Percentiles rank a stretch among this genome's conserved stretches.
phyloP scores from a whole-genome alignment of 352 stramenopile genomes.

The Phytophthora cryptogea region DNA sequence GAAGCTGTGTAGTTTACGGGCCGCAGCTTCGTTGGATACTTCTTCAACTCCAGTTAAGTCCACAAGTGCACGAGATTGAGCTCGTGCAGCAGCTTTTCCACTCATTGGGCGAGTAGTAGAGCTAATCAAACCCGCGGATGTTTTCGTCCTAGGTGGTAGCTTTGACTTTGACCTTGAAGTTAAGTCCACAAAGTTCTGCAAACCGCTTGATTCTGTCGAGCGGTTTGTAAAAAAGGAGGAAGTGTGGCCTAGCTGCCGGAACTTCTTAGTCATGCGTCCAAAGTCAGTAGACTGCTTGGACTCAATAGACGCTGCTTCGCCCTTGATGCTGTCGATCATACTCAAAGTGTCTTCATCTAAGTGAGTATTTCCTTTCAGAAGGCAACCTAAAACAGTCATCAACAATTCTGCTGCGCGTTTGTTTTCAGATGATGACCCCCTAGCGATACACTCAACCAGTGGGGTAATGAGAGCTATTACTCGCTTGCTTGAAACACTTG shows the following conservation, averaged over 20 bases:
- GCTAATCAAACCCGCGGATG: conserved; percentile 18
- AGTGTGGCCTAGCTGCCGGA: conserved; percentile 59
- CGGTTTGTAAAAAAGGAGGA: conserved; percentile 62
- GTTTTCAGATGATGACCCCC: conserved; percentile 52
- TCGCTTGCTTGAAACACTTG: conserved; percentile 53
- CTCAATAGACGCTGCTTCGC: conserved; percentile 49
- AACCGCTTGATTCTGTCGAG: conserved; percentile 14
- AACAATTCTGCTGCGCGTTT: conserved; percentile 67
- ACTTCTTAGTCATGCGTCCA: conserved; percentile 62
- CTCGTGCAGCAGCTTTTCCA: conserved; percentile 59
- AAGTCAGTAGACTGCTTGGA: conserved; percentile 76
- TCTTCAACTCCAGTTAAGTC: conserved; percentile 53
- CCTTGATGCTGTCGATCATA: conserved; percentile 60
- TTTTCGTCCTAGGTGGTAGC: conserved; percentile 16
- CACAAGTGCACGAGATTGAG: conserved; percentile 44
- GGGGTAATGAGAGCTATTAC: conserved; percentile 54
- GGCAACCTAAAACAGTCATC: conserved; percentile 61
- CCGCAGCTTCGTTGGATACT: conserved; percentile 49
- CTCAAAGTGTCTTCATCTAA: conserved; percentile 54
- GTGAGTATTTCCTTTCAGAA: conserved; percentile 54
- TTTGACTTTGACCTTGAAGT: conserved; percentile 35
- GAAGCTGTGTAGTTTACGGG: conserved; percentile 74
- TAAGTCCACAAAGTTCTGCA: conserved; percentile 24
- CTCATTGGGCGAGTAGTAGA: conserved; percentile 51
- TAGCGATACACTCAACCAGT: conserved; percentile 63